Evolutionary conservation across 768 basidiomycete species (phyloP).

Genomic region (Leccinum broughii): DNA sequence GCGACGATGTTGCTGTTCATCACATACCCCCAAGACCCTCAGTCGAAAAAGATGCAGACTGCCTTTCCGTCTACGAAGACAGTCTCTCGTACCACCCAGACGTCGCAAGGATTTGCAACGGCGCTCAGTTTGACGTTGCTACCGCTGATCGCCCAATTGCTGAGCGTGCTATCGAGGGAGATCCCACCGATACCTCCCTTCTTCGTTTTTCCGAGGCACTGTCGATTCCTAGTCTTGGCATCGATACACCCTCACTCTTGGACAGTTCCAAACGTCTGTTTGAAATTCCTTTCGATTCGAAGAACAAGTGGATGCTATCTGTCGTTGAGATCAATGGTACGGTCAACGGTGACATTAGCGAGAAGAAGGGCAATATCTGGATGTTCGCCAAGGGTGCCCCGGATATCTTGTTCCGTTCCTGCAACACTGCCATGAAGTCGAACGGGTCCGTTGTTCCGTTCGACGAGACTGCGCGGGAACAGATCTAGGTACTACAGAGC

Average conservation of each 20-base stretch:
- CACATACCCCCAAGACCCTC: background rate
- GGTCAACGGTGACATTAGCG: conserved; percentile 8
- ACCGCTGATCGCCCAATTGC: no score
- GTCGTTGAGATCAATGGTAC: conserved; percentile 31
- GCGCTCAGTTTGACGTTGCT: no score
- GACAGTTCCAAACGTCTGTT: conserved; percentile 29
- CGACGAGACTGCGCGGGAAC: conserved; percentile 19
- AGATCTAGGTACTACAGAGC: conserved; percentile 34
- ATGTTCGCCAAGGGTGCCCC: conserved; percentile 62
- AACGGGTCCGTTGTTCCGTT: conserved; percentile 38
- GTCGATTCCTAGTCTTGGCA: no score
- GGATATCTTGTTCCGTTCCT: conserved; percentile 49
- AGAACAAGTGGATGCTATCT: conserved; percentile 61
- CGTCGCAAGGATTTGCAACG: no score
- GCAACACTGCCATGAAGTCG: conserved; percentile 34
- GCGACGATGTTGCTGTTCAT: background rate
- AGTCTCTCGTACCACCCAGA: no score
- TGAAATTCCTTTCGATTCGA: conserved; percentile 48
- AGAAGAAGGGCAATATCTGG: conserved; percentile 22
- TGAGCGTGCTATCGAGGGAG: no score
- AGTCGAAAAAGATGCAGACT: no score
- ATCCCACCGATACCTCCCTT: no score
- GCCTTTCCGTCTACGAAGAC: no score
- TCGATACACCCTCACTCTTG: conserved; percentile 13
- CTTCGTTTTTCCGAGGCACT: no score